These are phyloP conservation scores for Scolecobasidium constrictum DNA, from an alignment of 2,329 filamentous ascomycete species.

Conservation along the genomic window DNA sequence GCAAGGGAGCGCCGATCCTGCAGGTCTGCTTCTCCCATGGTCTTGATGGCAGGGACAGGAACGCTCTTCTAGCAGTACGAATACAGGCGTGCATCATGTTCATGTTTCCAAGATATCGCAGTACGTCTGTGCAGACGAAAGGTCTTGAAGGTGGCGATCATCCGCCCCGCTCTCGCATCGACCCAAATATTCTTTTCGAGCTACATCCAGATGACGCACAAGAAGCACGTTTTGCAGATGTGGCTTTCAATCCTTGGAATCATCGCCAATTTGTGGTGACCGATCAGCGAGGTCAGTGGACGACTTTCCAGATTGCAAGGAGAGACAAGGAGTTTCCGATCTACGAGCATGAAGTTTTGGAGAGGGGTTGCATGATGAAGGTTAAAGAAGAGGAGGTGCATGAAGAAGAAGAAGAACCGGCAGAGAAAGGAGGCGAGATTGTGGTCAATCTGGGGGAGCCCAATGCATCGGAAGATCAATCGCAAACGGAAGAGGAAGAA, in stretches of 20 bases:
- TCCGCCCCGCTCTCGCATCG: constrained; percentile 39
- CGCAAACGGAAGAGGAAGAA: no score
- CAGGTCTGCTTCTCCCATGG: constrained; percentile 21
- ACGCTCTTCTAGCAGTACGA: constrained; percentile 40
- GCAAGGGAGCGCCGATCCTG: constrained; percentile 41
- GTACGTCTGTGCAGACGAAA: constrained; percentile 11
- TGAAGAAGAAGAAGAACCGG: constrained; percentile 15
- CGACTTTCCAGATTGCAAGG: constrained; percentile 48
- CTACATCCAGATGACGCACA: not conserved
- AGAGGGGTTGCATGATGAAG: constrained; percentile 3
- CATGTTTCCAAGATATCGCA: constrained; percentile 29
- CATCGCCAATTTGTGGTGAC: constrained; percentile 54
- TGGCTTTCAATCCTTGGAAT: constrained; percentile 53
- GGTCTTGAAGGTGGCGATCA: constrained; percentile 14
- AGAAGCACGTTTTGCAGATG: constrained; percentile 42
- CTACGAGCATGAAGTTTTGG: not conserved
- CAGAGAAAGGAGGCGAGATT: constrained; percentile 19
- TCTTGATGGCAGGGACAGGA: not conserved
- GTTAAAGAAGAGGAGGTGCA: constrained; percentile 1
- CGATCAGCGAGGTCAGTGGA: constrained; percentile 56
- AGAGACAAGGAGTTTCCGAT: constrained; percentile 18
- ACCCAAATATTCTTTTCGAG: constrained; percentile 30
- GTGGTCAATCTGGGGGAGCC: no score
- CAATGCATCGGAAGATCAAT: no score
- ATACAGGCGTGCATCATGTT: constrained; percentile 29